Evolutionary conservation across 345 rosid species (phyloP), one percentile per base, ranked within the genome.

Genomic region (Bruguiera gymnorhiza): DNA sequence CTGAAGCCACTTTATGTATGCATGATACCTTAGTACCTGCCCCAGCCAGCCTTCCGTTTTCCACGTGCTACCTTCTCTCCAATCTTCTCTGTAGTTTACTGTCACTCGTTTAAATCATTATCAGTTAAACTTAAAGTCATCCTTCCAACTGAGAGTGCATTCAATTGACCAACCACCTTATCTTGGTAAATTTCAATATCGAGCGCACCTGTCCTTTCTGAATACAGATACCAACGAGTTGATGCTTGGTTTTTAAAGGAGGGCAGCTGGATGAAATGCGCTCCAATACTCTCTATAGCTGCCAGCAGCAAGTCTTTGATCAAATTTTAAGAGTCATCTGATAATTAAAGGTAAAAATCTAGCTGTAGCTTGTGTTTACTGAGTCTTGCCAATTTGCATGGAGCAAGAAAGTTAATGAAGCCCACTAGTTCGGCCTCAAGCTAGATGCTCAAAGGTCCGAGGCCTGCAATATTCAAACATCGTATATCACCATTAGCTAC

Each of bases 401-500:
- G 8, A 26, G n/a, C 21, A 46, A 6, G 34, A 21, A 21, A 60
- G 13, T 24, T 8, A n/a, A 46, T 6, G 16, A 43, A 11, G 15
- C 43, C 55, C 30, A 48, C 30, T 1, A 21, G 48, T 73, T 50
- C 32, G 43, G 26, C 23, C 6, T 61, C 62, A 43, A 55, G 20
- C 55, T 53, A 56, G 23, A 62, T 36, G 66, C 67, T 43, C 21
- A 53, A 23, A 21, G 67, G 67, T 53, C 67, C 63, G 23, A 69
- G n/a, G 19, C 73, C 69, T 68, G 65, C 5, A 55, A 31, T 68
- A 18, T 48, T 63, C 32, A 10, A 53, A 56, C 53, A 53, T 15
- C 8, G 32, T 21, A 36, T 20, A 18, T 36, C 3, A 2, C 5
- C 15, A 70, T 18, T 13, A 15, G 31, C 13, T 32, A n/a, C 36